Evolutionary conservation across 176 grass and related monocot species (phyloP).

Genomic region (Triticum monococcum): DNA sequence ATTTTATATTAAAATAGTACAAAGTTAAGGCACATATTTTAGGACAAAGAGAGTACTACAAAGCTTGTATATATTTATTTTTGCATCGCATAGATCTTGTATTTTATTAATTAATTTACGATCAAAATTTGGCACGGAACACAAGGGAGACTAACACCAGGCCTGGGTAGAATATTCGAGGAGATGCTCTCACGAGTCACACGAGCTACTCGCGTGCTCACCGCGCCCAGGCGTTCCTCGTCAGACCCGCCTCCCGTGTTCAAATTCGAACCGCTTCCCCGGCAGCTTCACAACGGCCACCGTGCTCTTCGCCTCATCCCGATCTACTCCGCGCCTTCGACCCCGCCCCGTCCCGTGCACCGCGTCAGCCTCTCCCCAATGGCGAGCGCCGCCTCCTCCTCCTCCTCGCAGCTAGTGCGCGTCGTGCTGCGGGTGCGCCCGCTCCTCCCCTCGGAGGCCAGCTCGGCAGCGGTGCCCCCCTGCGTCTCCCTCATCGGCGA

Average conservation of each 20-base stretch:
- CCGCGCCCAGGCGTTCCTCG: background rate
- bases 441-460: constrained; percentile 61
- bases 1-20: no score
- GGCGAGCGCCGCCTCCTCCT: constrained; percentile 13
- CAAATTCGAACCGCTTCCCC: constrained; percentile 57
- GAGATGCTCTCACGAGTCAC: no score
- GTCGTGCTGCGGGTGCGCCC: constrained; percentile 87
- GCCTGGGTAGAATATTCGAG: no score
- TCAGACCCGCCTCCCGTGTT: constrained; percentile 22
- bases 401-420: constrained; percentile 53
- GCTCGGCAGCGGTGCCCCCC: background rate
- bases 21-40: no score
- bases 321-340: background rate
- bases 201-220: no score
- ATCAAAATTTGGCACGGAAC: no score
- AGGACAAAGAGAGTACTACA: no score
- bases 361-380: constrained; percentile 25
- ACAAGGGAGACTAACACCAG: no score
- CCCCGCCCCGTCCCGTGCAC: background rate
- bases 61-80: no score
- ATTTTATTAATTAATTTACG: no score
- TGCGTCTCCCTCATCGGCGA: constrained; percentile 56
- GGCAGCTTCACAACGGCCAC: constrained; percentile 19
- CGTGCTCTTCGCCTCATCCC: background rate
- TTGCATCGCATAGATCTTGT: no score